Conservation (phyloP, 495 filamentous ascomycete genomes). For the Neurospora tetrasperma region DNA sequence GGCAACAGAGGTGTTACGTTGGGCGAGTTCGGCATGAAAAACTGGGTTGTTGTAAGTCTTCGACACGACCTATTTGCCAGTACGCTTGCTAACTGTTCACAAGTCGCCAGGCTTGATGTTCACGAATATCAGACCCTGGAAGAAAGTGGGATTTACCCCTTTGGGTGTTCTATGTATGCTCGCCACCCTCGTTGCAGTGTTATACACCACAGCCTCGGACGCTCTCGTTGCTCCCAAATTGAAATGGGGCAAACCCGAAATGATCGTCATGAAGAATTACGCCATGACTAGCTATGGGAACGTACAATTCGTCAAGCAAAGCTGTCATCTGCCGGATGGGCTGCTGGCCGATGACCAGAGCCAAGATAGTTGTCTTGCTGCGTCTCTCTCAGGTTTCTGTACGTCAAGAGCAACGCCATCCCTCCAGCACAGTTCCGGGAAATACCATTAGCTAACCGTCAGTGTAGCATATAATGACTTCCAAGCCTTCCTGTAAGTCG, state of each 20-base stretch:
- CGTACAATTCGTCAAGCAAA: slow-evolving; percentile 34
- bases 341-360: slow-evolving; percentile 24
- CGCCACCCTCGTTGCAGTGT: slow-evolving; percentile 50
- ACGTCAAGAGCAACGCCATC: neutral
- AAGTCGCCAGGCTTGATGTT: slow-evolving; percentile 49
- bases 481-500: slow-evolving; percentile 20
- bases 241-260: slow-evolving; percentile 37
- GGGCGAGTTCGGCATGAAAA: slow-evolving; percentile 58
- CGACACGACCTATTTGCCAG: neutral
- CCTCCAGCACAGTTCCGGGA: neutral
- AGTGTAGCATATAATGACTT: slow-evolving; percentile 23
- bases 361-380: slow-evolving; percentile 48
- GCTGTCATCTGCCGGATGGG: slow-evolving; percentile 52
- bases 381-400: slow-evolving; percentile 51
- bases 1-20: slow-evolving; percentile 53
- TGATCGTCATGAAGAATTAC: slow-evolving; percentile 37
- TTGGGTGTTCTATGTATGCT: slow-evolving; percentile 49
- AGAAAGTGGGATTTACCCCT: slow-evolving; percentile 48
- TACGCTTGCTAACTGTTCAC: neutral
- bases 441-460: neutral
- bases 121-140: slow-evolving; percentile 52
- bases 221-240: slow-evolving; percentile 60
- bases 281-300: slow-evolving; percentile 53
- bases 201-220: slow-evolving; percentile 67
- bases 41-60: slow-evolving; percentile 34